Conservation (phyloP, 106 monocot genomes). For the Vanilla planifolia region DNA sequence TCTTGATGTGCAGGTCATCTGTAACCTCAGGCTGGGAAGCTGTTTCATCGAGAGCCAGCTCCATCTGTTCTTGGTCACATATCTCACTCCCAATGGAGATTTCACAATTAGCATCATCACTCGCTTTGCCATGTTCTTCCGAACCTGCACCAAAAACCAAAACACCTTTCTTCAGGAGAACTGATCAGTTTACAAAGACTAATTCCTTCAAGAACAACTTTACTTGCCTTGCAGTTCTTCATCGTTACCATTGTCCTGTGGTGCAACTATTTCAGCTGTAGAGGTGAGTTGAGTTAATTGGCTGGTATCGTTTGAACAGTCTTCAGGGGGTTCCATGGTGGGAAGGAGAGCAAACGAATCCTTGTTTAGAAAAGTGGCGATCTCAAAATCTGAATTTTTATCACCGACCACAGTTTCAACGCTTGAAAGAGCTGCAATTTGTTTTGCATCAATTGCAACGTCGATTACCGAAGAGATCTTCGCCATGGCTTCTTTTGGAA, state of each 20-base stretch:
- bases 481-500: background rate
- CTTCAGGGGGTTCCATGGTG: background rate
- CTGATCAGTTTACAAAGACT: no score
- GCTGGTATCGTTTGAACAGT: background rate
- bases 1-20: constrained; percentile 3
- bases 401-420: constrained; percentile 12
- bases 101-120: constrained; percentile 31
- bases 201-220: no score
- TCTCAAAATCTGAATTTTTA: no score
- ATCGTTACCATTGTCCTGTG: no score
- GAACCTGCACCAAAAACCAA: constrained; percentile 17
- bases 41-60: constrained; percentile 11
- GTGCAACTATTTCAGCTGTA: no score
- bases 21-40: background rate
- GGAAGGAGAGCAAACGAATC: background rate
- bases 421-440: no score
- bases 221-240: no score
- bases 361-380: background rate
- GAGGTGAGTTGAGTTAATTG: no score
- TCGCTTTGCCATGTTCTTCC: constrained; percentile 21
- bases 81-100: constrained; percentile 72
- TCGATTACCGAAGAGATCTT: no score
- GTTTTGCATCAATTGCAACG: no score
- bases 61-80: constrained; percentile 37
- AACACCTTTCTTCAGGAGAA: background rate